Conservation (phyloP, 495 filamentous ascomycete species). For the Aspergillus incahuasiensis region DNA sequence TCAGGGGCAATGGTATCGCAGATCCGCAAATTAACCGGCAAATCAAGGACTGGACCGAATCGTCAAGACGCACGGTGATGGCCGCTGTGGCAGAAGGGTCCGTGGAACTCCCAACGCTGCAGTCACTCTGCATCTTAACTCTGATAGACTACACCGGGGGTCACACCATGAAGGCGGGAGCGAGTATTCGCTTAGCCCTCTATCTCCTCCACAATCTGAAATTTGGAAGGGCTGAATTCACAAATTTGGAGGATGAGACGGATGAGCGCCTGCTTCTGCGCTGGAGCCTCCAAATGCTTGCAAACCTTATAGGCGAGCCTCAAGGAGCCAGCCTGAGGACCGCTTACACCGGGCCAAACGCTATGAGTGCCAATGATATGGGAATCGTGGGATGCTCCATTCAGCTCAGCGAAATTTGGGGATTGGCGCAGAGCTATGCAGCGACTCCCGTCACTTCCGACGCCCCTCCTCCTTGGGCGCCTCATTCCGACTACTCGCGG, state of each 20-base stretch:
- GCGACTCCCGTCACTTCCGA: neutral
- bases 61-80: neutral
- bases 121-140: conserved; percentile 2
- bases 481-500: conserved; percentile 8
- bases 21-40: neutral
- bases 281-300: conserved; percentile 12
- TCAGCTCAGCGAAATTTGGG: conserved; percentile 10
- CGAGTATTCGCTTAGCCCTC: neutral
- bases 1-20: neutral
- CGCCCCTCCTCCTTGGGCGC: conserved; percentile 5
- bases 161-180: neutral
- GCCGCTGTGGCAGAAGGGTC: conserved; percentile 1
- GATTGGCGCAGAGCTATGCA: conserved; percentile 7
- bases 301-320: conserved; percentile 2
- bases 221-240: neutral
- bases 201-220: conserved; percentile 1
- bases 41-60: conserved; percentile 6
- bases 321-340: neutral
- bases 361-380: neutral
- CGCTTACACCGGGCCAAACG: neutral
- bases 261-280: conserved; percentile 4
- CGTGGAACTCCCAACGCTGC: conserved; percentile 3
- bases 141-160: conserved; percentile 5
- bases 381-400: conserved; percentile 5
- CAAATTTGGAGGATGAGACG: conserved; percentile 1